phyloP scores from a whole-genome alignment of 177 flowering plant species.

The Telopea speciosissima region DNA sequence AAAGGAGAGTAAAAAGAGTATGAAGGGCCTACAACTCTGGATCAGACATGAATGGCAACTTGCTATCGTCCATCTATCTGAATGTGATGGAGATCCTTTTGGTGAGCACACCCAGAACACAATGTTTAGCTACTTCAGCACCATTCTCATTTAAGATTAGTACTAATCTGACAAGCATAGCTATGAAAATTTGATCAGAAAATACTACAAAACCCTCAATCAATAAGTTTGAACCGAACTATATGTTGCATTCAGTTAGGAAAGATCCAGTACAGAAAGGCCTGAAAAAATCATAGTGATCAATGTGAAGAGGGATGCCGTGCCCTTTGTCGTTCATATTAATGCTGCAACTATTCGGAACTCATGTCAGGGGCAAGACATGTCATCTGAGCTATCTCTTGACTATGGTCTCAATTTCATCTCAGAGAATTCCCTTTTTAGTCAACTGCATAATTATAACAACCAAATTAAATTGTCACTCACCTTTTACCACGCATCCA shows the following conservation, averaged over 20 bases:
- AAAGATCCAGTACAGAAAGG: constrained; percentile 38
- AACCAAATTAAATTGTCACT: constrained; percentile 33
- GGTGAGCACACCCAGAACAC: constrained; percentile 28
- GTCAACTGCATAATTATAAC: constrained; percentile 35
- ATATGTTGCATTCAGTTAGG: constrained; percentile 30
- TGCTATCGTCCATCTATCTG: constrained; percentile 48
- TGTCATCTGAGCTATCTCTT: constrained; percentile 28
- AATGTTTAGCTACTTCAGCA: constrained; percentile 37
- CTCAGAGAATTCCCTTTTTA: constrained; percentile 34
- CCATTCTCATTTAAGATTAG: constrained; percentile 32
- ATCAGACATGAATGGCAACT: constrained; percentile 36
- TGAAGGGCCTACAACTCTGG: constrained; percentile 33
- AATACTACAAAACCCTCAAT: constrained; percentile 10
- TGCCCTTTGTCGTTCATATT: constrained; percentile 38
- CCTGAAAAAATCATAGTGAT: constrained; percentile 35
- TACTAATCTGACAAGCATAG: constrained; percentile 40
- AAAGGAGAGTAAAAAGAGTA: constrained; percentile 13
- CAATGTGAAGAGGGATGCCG: constrained; percentile 42
- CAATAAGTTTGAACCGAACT: constrained; percentile 26
- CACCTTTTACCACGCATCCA: constrained; percentile 41
- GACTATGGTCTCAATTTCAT: constrained; percentile 32
- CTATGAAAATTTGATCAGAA: constrained; percentile 1
- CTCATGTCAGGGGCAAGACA: constrained; percentile 22
- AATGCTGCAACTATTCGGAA: constrained; percentile 29
- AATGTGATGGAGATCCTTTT: constrained; percentile 52